Base-by-base conservation (phyloP, 2,329 filamentous ascomycete genomes). In the Sclerotiophoma versabilis region DNA sequence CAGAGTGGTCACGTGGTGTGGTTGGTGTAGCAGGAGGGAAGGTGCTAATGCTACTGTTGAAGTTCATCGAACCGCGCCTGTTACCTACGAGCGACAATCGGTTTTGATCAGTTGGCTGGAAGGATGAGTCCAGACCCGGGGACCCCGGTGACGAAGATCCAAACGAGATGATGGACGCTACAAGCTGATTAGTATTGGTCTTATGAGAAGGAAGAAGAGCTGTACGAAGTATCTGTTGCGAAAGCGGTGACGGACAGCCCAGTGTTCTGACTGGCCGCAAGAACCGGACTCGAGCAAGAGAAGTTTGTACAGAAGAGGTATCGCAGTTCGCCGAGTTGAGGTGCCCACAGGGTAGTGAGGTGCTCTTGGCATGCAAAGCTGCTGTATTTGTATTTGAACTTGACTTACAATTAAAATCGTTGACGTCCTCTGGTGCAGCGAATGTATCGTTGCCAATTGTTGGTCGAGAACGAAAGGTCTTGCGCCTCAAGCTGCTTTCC, bases 1-100 rank as follows among this genome's bases (percentile, higher is more conserved):
- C 72, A 49, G 85, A 83, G 39, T 80, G 81, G 19, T 86, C 86
- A 68, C 77, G 83, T 60, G 77, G 86, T 55, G 76, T 86, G 61
- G 92, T 96, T 4, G 93, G 93, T 0, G 93, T 98, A 1, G 91
- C 92, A 0, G 93, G 93, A 11, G 85, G 84, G 39, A 87, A 81
- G 52, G 80, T 80, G 46, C 76, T 77, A 38, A 74, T 69, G 56
- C 76, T 75, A 50, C 59, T 70, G 47, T 72, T 70, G 33, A 78
- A 72, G 10, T 70, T 71, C 26, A 71, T 52, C 5, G 70, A 70
- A 43, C 78, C 77, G 4, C 75, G 67, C 36, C 76, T 74, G 3
- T 74, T 74, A 47, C 75, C 88, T 3, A 91, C 95, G 55, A 96
- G 93, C 1, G 92, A 93, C 15, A 96, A 79, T 32, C 86, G 86